Base-by-base conservation (phyloP, 2,329 filamentous ascomycete genomes). In the Paradendryphiella salina region DNA sequence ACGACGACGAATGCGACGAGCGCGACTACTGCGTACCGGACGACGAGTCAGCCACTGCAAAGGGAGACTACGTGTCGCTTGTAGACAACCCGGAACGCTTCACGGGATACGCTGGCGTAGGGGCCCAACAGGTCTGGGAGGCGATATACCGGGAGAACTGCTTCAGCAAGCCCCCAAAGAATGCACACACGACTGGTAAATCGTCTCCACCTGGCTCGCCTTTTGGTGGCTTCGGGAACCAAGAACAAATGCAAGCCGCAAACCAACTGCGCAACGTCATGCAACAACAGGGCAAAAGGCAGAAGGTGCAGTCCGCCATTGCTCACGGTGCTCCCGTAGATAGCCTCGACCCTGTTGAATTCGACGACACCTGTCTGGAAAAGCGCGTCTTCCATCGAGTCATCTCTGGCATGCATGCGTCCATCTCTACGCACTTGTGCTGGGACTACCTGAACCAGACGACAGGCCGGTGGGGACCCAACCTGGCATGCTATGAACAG, bases 301-400 rank as follows among this genome's bases (percentile, higher is more conserved):
- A 88, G 28, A 81, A 85, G 64, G 79, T 86, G 47, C 75, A 82
- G 59, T 80, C 83, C 45, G 80, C 83, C 44, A 77, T 77, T 42
- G 73, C 76, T 2, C 71, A 76, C 9, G 74, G 75, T 31, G 80
- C 82, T 21, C 80, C 83, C 52, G 80, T 80, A 3, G 80, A 81
- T 0, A 84, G 85, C 40, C 80, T 85, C 39, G 80, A 85, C 41
- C 82, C 82, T 63, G 78, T 93, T 41, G 89, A 94, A 59, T 80
- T 86, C 39, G 91, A 96, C 61, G 92, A 96, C 62, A 89, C 96
- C 69, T 99, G 94, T 67, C 77, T 99, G 18, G 94, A 99, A 79
- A 97, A 99, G 81, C 88, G 94, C n/a, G 94, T 97, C 31, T 99
- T 99, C 73, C 94, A 97, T 76, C 84, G 92, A 5, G 85, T 99